These are phyloP conservation scores for Aspergillus hiratsukae DNA, from an alignment of 2,329 filamentous ascomycete species.

Conservation along the genomic window DNA sequence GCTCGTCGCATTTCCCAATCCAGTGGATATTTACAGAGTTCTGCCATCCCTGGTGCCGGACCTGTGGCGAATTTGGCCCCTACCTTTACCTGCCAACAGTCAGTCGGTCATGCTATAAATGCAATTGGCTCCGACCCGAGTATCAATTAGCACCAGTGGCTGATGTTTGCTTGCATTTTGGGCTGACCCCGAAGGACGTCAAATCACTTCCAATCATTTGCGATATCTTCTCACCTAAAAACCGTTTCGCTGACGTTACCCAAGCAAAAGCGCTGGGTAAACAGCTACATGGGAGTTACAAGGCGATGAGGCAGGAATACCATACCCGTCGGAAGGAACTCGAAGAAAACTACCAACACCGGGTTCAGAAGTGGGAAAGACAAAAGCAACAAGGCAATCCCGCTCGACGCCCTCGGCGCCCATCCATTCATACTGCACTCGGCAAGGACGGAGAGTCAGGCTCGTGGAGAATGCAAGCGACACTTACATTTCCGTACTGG, in stretches of 20 bases:
- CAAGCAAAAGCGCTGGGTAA: conserved; percentile 1
- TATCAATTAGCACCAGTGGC: not conserved
- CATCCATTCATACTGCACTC: not conserved
- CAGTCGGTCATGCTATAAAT: conserved; percentile 6
- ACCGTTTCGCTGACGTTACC: not conserved
- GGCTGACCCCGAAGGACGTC: not conserved
- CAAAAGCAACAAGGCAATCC: not conserved
- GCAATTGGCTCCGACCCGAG: not conserved
- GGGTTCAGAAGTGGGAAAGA: not conserved
- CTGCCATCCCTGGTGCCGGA: conserved; percentile 7
- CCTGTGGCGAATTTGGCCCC: conserved; percentile 7
- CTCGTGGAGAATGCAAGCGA: conserved; percentile 2
- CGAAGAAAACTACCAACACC: not conserved
- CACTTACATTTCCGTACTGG: conserved; percentile 6
- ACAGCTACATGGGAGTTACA: not conserved
- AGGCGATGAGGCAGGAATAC: not conserved
- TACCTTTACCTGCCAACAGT: conserved; percentile 9
- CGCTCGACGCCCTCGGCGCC: not conserved
- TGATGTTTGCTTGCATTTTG: not conserved
- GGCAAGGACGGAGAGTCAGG: not conserved
- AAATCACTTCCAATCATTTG: conserved; percentile 2
- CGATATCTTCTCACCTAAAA: not conserved
- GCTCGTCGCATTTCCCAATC: conserved; percentile 3
- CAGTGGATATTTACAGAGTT: conserved; percentile 4
- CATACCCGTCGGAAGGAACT: too few relatives aligned